Percentiles rank a stretch among this genome's conserved stretches.
These are phyloP conservation scores for Diaporthe sp. DNA, from an alignment of 2,329 filamentous ascomycete genomes.

Conservation along the genomic window DNA sequence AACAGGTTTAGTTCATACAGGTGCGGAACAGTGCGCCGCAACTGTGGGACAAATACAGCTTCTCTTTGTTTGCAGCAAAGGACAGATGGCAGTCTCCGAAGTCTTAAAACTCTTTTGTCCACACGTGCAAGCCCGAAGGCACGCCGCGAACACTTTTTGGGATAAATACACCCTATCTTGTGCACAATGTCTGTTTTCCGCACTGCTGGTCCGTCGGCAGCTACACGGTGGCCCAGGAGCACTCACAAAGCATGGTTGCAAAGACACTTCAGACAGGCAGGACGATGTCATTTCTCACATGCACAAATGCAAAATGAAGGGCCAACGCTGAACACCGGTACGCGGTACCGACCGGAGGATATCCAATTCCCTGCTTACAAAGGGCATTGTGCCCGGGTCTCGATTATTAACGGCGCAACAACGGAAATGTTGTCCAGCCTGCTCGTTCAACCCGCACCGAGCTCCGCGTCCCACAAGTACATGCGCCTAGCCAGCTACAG, in stretches of 20 bases:
- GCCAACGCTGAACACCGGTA: neutral
- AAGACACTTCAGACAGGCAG: no score
- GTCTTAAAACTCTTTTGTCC: neutral
- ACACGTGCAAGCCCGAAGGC: neutral
- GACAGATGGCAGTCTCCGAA: neutral
- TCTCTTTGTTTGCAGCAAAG: neutral
- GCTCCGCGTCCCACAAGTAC: neutral
- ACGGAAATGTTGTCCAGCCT: neutral
- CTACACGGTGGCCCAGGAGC: neutral
- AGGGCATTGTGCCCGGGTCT: neutral
- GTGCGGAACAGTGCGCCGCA: no score
- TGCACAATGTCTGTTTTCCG: neutral
- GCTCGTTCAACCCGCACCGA: neutral
- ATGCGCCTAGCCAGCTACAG: slow-evolving; percentile 3
- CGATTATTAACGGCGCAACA: neutral
- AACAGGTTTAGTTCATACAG: no score
- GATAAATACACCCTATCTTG: no score
- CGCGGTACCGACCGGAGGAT: neutral
- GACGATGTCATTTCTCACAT: neutral
- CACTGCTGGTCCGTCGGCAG: neutral
- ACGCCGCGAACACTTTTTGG: neutral
- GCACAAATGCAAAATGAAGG: neutral
- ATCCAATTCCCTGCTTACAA: neutral
- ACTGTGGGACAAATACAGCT: no score
- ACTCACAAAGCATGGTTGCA: neutral